Evolutionary conservation across 208 protist species (phyloP), one percentile per base, ranked within the genome.

Genomic region (Wallacemonas sp.): DNA sequence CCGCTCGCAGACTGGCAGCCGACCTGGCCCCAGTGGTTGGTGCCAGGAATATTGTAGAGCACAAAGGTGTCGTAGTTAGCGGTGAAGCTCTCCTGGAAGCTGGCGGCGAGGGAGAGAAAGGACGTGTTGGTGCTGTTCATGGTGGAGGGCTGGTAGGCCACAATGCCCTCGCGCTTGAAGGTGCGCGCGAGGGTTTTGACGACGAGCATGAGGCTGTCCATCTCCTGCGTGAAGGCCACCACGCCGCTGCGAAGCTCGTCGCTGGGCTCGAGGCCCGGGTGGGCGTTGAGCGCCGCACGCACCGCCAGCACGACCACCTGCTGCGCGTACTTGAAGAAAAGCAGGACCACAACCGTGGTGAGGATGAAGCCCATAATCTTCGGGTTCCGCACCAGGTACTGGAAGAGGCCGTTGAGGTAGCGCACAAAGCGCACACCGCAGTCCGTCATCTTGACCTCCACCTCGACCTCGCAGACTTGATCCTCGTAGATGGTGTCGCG

Each of bases 271-370:
- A 88, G 67, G 1, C 78, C 82, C 0, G 78, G 76, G 57, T 85
- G 82, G n/a, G 73, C 68, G 2, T 52, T 41, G 45, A 86, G 73
- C 16, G 81, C 76, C 1, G 70, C 64, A 46, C 76, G 77, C 28
- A 82, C 81, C 10, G 74, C 62, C 62, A 70, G 70, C 18, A 82
- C 67, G 0, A 82, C 81, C 16, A 82, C 63, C 45, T 86, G 72
- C 64, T 86, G 81, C 4, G 81, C 66, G 68, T 83, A 86, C 48
- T 83, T 86, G 65, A 83, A 82, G 62, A 86, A 86, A n/a, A 86
- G 69, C 2, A 86, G 67, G 12, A 86, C 22, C 32, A 86, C 75
- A 16, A 55, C 64, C 32, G 72, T 82, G 7, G 72, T 86, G 46
- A 87, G 61, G 41, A 87, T 46, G 25, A 83, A 59, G 26, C 81